phyloP scores from a whole-genome alignment of 2,329 filamentous ascomycete species.

The Penicillium brevicompactum region DNA sequence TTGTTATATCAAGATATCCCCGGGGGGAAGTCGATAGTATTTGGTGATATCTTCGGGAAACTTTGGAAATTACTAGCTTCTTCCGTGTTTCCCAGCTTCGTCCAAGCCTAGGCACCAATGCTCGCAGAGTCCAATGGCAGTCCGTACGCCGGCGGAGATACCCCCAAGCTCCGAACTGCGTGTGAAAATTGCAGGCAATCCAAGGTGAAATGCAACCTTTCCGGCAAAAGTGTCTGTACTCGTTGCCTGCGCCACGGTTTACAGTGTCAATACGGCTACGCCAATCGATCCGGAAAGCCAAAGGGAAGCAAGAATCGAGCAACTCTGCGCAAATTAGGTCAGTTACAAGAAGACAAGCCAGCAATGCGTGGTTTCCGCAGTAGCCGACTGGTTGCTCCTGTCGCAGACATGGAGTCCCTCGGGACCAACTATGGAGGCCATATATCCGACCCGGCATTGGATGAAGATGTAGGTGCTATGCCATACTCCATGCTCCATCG shows the following conservation, averaged over 20 bases:
- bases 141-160: slow-evolving; percentile 26
- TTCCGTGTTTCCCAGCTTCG: background rate
- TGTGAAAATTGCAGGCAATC: slow-evolving; percentile 45
- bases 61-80: background rate
- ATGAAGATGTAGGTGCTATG: slow-evolving; percentile 20
- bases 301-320: slow-evolving; percentile 44
- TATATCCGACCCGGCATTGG: slow-evolving; percentile 14
- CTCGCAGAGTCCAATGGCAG: slow-evolving; percentile 29
- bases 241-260: slow-evolving; percentile 42
- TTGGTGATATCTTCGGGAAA: background rate
- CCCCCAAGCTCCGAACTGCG: slow-evolving; percentile 40
- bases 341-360: slow-evolving; percentile 35
- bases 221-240: slow-evolving; percentile 39
- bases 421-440: slow-evolving; percentile 7
- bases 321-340: slow-evolving; percentile 39
- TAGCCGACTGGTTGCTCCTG: slow-evolving; percentile 15
- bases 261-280: slow-evolving; percentile 40
- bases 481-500: background rate
- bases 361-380: slow-evolving; percentile 20
- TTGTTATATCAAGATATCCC: background rate
- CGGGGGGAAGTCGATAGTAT: background rate
- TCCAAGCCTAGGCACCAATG: slow-evolving; percentile 21
- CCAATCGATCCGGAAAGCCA: slow-evolving; percentile 43
- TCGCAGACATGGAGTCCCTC: slow-evolving; percentile 14
- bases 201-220: slow-evolving; percentile 43